Evolutionary conservation across 176 grass and related monocot genomes (phyloP).

Genomic region (Thalia dealbata): DNA sequence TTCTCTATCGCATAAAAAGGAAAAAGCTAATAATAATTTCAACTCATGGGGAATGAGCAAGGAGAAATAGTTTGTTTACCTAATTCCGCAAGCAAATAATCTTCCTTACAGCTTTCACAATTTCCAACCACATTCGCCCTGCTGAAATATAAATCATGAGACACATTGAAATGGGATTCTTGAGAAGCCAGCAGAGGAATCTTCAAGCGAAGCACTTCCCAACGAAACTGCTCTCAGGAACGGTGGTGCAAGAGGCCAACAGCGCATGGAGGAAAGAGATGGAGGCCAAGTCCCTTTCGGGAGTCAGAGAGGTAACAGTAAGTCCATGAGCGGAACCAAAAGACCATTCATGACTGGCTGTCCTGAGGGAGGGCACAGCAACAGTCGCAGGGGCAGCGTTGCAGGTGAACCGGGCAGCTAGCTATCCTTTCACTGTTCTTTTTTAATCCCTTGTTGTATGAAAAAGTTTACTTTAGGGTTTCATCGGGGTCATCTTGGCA

Average conservation of each 20-base stretch:
- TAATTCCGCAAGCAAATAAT: neutral
- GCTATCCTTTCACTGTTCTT: neutral
- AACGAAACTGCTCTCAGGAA: neutral
- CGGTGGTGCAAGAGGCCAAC: neutral
- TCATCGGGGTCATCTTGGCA: neutral
- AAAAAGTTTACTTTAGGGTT: neutral
- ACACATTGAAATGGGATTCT: neutral
- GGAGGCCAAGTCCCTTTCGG: neutral
- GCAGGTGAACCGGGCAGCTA: neutral
- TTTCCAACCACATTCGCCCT: neutral
- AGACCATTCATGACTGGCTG: neutral
- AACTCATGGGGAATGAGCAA: neutral
- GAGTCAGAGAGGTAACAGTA: neutral
- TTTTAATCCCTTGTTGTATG: neutral
- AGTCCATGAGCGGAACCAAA: neutral
- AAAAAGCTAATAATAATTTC: neutral
- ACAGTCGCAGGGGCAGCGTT: neutral
- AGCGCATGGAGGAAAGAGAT: neutral
- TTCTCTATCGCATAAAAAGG: no score
- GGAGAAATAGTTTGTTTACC: neutral
- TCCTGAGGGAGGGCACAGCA: neutral
- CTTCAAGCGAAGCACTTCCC: neutral
- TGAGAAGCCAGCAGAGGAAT: neutral
- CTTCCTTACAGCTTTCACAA: neutral
- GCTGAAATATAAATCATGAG: neutral